These are phyloP conservation scores for Rhynchospora pubera DNA, from an alignment of 176 grass and related monocot genomes.

Conservation along the genomic window DNA sequence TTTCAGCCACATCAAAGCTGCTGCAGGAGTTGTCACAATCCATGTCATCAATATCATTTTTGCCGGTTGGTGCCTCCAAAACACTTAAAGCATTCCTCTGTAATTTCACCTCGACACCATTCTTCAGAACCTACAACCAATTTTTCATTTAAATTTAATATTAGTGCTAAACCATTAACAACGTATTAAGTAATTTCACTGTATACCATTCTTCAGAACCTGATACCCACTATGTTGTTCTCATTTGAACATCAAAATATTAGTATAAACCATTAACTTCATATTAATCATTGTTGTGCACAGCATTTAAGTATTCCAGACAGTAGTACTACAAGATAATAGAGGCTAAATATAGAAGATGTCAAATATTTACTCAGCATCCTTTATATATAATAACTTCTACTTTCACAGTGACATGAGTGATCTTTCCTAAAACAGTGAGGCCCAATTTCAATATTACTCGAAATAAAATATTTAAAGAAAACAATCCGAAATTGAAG, in stretches of 20 bases:
- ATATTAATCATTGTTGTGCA: neutral
- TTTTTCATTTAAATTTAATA: neutral
- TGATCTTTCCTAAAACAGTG: neutral
- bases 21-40: slow-evolving; percentile 56
- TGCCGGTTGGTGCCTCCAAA: slow-evolving; percentile 67
- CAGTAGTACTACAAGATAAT: neutral
- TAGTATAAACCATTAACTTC: neutral
- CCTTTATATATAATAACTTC: neutral
- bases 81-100: slow-evolving; percentile 81
- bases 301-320: neutral
- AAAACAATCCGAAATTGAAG: neutral
- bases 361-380: neutral
- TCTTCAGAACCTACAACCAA: slow-evolving; percentile 50
- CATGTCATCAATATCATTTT: slow-evolving; percentile 38
- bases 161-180: no score
- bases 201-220: no score
- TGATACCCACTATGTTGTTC: no score
- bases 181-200: no score
- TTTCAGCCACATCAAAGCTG: slow-evolving; percentile 58
- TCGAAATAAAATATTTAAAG: slow-evolving; percentile 1
- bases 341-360: neutral
- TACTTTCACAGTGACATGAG: neutral
- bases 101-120: slow-evolving; percentile 81
- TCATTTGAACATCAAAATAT: neutral
- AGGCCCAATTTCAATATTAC: no score